Conservation (phyloP, 495 filamentous ascomycete genomes). For the Hyaloscypha bicolor region DNA sequence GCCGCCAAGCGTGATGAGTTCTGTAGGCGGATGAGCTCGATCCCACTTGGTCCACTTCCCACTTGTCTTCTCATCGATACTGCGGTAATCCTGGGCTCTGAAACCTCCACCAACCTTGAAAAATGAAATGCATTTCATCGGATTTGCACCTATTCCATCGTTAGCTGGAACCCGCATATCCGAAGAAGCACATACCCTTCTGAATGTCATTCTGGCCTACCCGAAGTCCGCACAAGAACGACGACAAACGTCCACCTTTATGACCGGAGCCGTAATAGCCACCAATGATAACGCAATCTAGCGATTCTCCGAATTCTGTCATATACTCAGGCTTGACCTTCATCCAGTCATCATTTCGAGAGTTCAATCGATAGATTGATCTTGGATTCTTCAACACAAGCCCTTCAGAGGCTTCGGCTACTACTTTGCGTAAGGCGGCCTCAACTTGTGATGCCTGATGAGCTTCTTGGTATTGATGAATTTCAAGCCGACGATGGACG, state of each 20-base stretch:
- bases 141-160: conserved; percentile 41
- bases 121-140: conserved; percentile 85
- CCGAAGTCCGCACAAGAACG: conserved; percentile 84
- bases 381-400: conserved; percentile 93
- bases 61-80: conserved; percentile 80
- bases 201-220: conserved; percentile 68
- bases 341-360: conserved; percentile 96
- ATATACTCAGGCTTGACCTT: conserved; percentile 99
- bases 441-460: conserved; percentile 73
- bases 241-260: conserved; percentile 79
- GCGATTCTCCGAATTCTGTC: conserved; percentile 91
- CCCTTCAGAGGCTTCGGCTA: conserved; percentile 87
- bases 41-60: conserved; percentile 93
- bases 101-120: conserved; percentile 97
- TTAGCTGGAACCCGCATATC: not conserved
- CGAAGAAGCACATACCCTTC: conserved; percentile 34
- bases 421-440: conserved; percentile 73
- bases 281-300: conserved; percentile 87
- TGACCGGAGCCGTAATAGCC: conserved; percentile 91
- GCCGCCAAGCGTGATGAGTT: conserved; percentile 81
- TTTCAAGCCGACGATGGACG: conserved; percentile 75
- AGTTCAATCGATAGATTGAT: conserved; percentile 83
- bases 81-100: conserved; percentile 79
- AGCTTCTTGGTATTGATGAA: conserved; percentile 74
- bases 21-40: conserved; percentile 71